Percentiles rank a stretch among this genome's conserved stretches.
phyloP scores from a whole-genome alignment of 176 grass and related monocot genomes.

The Triticum urartu region DNA sequence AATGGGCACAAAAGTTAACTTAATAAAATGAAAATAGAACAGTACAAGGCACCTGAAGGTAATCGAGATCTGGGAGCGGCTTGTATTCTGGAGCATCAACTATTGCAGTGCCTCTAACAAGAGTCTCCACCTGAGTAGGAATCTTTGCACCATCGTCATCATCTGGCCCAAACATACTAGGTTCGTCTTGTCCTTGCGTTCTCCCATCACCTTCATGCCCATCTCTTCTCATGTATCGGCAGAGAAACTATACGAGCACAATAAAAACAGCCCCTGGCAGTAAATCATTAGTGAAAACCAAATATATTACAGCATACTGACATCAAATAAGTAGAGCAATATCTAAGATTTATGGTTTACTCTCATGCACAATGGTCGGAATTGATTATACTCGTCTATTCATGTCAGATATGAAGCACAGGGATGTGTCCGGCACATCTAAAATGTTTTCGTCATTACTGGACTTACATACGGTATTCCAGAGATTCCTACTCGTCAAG shows the following conservation, averaged over 20 bases:
- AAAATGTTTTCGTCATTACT: neutral
- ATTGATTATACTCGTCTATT: neutral
- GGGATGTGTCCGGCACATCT: neutral
- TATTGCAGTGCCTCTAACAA: slow-evolving; percentile 57
- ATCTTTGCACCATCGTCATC: slow-evolving; percentile 64
- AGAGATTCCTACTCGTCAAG: neutral
- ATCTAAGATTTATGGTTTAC: slow-evolving; percentile 9
- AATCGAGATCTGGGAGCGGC: slow-evolving; percentile 80
- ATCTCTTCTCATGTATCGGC: slow-evolving; percentile 60
- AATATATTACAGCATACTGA: slow-evolving; percentile 49
- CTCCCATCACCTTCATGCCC: slow-evolving; percentile 31
- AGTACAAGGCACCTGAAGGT: slow-evolving; percentile 70
- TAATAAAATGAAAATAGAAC: neutral
- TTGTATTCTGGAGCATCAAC: slow-evolving; percentile 79
- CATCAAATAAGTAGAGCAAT: neutral
- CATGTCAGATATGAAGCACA: neutral
- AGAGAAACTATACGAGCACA: slow-evolving; percentile 78
- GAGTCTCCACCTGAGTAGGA: slow-evolving; percentile 69
- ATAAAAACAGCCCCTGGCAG: slow-evolving; percentile 93
- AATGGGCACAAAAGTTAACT: neutral
- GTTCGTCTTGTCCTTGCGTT: slow-evolving; percentile 37
- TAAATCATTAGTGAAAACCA: slow-evolving; percentile 98
- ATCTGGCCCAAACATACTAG: slow-evolving; percentile 41
- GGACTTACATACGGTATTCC: neutral
- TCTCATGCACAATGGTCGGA: neutral